phyloP scores from a whole-genome alignment of 371 early-diverging fungal species.

The Apophysomyces trapeziformis region DNA sequence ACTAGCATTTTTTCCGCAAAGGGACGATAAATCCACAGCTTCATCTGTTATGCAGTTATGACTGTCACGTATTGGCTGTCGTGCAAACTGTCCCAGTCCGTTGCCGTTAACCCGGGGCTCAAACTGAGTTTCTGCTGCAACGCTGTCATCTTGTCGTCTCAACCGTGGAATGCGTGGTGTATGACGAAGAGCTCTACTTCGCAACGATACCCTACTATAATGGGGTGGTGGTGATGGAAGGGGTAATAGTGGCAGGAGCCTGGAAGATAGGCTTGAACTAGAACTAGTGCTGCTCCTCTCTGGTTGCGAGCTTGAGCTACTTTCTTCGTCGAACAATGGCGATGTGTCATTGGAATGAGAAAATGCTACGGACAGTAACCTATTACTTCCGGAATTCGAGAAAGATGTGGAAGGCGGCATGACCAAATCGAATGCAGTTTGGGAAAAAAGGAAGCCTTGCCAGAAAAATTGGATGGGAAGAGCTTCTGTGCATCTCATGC shows the following conservation, averaged over 20 bases:
- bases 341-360: not conserved
- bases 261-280: not conserved
- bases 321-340: not conserved
- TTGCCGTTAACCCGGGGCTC: not conserved
- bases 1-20: slow-evolving; percentile 12
- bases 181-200: slow-evolving; percentile 19
- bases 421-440: not conserved
- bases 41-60: slow-evolving; percentile 12
- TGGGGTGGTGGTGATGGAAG: slow-evolving; percentile 10
- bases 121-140: not conserved
- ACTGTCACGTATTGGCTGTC: not conserved
- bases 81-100: not conserved
- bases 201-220: not conserved
- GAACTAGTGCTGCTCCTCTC: not conserved
- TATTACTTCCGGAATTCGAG: not conserved
- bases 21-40: slow-evolving; percentile 12
- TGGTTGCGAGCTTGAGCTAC: not conserved
- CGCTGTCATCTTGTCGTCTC: slow-evolving; percentile 7
- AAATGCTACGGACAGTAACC: not conserved
- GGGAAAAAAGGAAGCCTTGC: not conserved
- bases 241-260: slow-evolving; percentile 2
- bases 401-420: not conserved
- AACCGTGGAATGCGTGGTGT: slow-evolving; percentile 22
- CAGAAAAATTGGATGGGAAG: not conserved
- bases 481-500: not conserved